Percentiles rank a stretch among this genome's conserved stretches.
Conservation (phyloP, 2,329 filamentous ascomycete genomes). For the Exophiala calicioides region DNA sequence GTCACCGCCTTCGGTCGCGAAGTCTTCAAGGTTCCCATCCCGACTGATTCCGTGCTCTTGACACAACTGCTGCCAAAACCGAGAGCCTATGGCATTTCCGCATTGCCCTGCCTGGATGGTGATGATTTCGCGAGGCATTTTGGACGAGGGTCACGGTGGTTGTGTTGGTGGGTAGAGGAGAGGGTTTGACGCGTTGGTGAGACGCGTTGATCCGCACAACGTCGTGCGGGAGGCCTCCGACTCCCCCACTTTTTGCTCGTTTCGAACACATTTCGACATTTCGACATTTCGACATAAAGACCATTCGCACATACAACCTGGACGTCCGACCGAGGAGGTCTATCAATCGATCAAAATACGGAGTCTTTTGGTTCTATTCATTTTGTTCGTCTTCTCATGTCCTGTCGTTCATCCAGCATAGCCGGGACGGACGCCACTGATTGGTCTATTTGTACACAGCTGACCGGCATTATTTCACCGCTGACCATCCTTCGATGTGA, state of each 20-base stretch:
- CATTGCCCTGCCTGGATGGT: conserved; percentile 88
- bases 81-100: conserved; percentile 62
- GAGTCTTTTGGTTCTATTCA: too few relatives aligned
- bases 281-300: too few relatives aligned
- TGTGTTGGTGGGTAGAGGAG: neutral
- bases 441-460: neutral
- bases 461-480: neutral
- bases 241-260: too few relatives aligned
- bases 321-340: too few relatives aligned
- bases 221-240: too few relatives aligned
- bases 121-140: conserved; percentile 77
- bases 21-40: conserved; percentile 95
- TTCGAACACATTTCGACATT: too few relatives aligned
- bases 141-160: neutral
- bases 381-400: neutral
- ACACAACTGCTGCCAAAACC: conserved; percentile 99
- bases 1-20: conserved; percentile 95
- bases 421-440: too few relatives aligned
- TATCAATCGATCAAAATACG: too few relatives aligned
- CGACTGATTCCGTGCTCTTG: conserved; percentile 97
- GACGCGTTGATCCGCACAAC: too few relatives aligned
- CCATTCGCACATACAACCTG: too few relatives aligned
- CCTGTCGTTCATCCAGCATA: neutral
- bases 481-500: conserved; percentile 3
- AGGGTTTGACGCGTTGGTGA: conserved; percentile 9